Percentiles rank a stretch among this genome's conserved stretches.
Evolutionary conservation across 1,284 basidiomycete genomes (phyloP).

Genomic region (Pholiota adiposa): DNA sequence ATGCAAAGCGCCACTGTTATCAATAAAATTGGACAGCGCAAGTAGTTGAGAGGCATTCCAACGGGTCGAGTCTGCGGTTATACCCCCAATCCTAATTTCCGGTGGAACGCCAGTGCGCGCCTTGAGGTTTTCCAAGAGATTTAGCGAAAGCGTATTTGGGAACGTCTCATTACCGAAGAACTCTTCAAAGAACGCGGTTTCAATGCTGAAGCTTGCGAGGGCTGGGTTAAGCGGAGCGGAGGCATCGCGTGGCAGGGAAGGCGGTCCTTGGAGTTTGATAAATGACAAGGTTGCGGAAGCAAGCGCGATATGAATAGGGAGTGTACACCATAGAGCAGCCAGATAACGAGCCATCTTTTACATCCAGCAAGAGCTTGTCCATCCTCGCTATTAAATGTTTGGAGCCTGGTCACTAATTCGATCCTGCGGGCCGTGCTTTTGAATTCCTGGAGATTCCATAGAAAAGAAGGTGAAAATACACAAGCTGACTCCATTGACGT

Average conservation of each 20-base stretch:
- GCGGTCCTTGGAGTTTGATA: slow-evolving; percentile 43
- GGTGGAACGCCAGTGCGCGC: slow-evolving; percentile 46
- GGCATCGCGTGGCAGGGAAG: slow-evolving; percentile 44
- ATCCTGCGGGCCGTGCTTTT: not conserved
- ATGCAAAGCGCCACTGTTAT: slow-evolving; percentile 41
- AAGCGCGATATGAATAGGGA: slow-evolving; percentile 4
- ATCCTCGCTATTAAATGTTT: not conserved
- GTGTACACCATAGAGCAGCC: slow-evolving; percentile 2
- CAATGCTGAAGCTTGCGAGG: slow-evolving; percentile 54
- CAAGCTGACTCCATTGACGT: not conserved
- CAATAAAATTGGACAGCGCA: slow-evolving; percentile 48
- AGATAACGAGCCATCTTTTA: slow-evolving; percentile 4
- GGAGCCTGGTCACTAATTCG: not conserved
- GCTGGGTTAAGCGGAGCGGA: slow-evolving; percentile 45
- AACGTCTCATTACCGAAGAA: slow-evolving; percentile 47
- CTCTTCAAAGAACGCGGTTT: slow-evolving; percentile 53
- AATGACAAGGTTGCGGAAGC: slow-evolving; percentile 23
- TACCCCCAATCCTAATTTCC: slow-evolving; percentile 53
- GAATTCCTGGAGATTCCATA: not conserved
- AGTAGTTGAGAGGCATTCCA: slow-evolving; percentile 44
- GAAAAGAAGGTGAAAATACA: not conserved
- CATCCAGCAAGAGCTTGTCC: not conserved
- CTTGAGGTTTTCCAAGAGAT: slow-evolving; percentile 47
- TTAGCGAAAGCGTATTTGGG: slow-evolving; percentile 46
- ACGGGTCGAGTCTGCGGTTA: slow-evolving; percentile 54